Evolutionary conservation across 768 basidiomycete species (phyloP).

Genomic region (Boletus pseudo-olivaceus): DNA sequence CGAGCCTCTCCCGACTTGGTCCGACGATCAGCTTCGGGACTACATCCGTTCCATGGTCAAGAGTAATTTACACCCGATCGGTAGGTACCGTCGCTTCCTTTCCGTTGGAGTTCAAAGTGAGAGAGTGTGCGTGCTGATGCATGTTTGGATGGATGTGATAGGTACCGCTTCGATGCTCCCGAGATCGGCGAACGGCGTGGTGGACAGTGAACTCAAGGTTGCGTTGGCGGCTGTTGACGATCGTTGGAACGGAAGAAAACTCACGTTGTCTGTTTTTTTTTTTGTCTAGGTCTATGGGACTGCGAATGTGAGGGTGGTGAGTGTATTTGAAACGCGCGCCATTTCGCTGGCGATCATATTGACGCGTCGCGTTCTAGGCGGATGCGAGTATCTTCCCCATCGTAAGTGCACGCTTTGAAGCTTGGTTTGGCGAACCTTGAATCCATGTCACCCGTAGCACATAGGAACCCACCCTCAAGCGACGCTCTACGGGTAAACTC

Average conservation of each 20-base stretch:
- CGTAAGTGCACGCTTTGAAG: not conserved
- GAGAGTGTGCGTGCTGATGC: not conserved
- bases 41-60: slow-evolving; percentile 8
- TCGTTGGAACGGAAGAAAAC: not conserved
- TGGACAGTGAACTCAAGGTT: slow-evolving; percentile 16
- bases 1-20: slow-evolving; percentile 14
- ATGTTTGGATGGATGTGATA: not conserved
- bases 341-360: not conserved
- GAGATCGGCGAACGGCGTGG: slow-evolving; percentile 12
- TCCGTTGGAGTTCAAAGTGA: too few relatives aligned
- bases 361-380: slow-evolving; percentile 6
- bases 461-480: slow-evolving; percentile 17
- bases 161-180: slow-evolving; percentile 20
- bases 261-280: too few relatives aligned
- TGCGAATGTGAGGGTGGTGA: slow-evolving; percentile 11
- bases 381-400: slow-evolving; percentile 18
- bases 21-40: slow-evolving; percentile 11
- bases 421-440: not conserved
- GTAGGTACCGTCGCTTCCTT: not conserved
- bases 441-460: slow-evolving; percentile 4
- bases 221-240: not conserved
- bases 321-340: not conserved
- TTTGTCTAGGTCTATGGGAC: slow-evolving; percentile 15
- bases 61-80: slow-evolving; percentile 12
- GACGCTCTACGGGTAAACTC: slow-evolving; percentile 16